These are phyloP conservation scores for Agapanthus africanus DNA, from an alignment of 106 monocot species.

Conservation along the genomic window DNA sequence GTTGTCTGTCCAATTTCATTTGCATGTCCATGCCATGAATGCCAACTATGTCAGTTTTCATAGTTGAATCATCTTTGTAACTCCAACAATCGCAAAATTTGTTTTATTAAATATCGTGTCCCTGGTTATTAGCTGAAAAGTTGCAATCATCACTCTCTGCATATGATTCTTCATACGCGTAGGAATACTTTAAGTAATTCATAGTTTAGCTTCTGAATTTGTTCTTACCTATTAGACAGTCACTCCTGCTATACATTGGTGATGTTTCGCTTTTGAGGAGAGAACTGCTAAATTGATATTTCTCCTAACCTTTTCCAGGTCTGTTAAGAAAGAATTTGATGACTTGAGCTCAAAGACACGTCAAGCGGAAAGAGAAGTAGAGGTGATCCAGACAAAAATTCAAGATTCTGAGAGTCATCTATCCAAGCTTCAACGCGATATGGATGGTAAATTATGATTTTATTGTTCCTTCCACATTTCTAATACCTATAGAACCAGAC, in stretches of 20 bases:
- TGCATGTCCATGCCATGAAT: too few species aligned
- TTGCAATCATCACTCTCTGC: too few species aligned
- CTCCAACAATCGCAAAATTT: too few species aligned
- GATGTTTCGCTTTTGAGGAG: neutral
- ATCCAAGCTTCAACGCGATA: conserved; percentile 68
- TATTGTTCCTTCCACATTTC: neutral
- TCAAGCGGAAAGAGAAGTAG: conserved; percentile 88
- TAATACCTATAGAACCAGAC: too few species aligned
- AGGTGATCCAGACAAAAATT: conserved; percentile 75
- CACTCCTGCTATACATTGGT: too few species aligned
- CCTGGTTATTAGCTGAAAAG: too few species aligned
- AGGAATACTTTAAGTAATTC: neutral
- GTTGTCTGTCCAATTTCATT: too few species aligned
- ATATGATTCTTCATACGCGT: neutral
- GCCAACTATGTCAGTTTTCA: too few species aligned
- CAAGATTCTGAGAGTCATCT: conserved; percentile 53
- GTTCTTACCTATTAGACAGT: too few species aligned
- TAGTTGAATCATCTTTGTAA: too few species aligned
- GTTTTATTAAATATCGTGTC: too few species aligned
- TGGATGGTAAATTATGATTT: conserved; percentile 61
- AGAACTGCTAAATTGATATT: neutral
- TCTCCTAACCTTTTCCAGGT: conserved; percentile 34
- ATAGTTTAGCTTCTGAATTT: too few species aligned
- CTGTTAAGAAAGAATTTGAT: conserved; percentile 71
- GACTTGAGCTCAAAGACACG: conserved; percentile 65